Percentiles rank a stretch among this genome's conserved stretches.
Evolutionary conservation across 345 rosid genomes (phyloP).

Genomic region (Citrus sp.): DNA sequence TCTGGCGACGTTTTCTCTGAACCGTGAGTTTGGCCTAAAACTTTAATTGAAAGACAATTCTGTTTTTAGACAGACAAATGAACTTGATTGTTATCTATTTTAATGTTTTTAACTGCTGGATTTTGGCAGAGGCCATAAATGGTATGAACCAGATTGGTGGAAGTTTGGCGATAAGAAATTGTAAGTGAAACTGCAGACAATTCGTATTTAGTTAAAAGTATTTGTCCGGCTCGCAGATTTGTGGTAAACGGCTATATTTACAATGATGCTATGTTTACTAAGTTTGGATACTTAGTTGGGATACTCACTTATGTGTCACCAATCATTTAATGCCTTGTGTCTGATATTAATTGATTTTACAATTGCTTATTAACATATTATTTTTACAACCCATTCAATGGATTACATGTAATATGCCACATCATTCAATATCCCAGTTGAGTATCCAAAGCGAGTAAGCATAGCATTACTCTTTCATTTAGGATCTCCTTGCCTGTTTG

Average conservation of each 20-base stretch:
- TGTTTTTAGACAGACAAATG: not conserved
- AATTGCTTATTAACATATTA: too few relatives aligned
- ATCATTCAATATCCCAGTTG: too few relatives aligned
- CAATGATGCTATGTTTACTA: too few relatives aligned
- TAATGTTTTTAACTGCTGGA: conserved; percentile 10
- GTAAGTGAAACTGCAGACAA: conserved; percentile 37
- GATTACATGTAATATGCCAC: too few relatives aligned
- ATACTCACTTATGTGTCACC: too few relatives aligned
- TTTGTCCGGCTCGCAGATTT: not conserved
- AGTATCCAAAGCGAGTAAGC: too few relatives aligned
- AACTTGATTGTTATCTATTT: conserved; percentile 18
- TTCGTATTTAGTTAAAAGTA: not conserved
- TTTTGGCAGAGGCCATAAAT: conserved; percentile 55
- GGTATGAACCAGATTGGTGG: conserved; percentile 98
- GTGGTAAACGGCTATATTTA: not conserved
- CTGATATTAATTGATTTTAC: too few relatives aligned
- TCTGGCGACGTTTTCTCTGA: conserved; percentile 76
- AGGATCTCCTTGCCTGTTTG: not conserved
- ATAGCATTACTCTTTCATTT: not conserved
- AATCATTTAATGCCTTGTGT: too few relatives aligned
- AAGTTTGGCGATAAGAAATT: conserved; percentile 80
- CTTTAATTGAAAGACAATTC: not conserved
- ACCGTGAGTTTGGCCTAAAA: conserved; percentile 46
- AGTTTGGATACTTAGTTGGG: too few relatives aligned
- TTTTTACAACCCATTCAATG: too few relatives aligned